A percentile compares a stretch with the other conserved stretches of the same genome.
Conservation (phyloP, 148 eudicot genomes). For the Drosera capensis region DNA sequence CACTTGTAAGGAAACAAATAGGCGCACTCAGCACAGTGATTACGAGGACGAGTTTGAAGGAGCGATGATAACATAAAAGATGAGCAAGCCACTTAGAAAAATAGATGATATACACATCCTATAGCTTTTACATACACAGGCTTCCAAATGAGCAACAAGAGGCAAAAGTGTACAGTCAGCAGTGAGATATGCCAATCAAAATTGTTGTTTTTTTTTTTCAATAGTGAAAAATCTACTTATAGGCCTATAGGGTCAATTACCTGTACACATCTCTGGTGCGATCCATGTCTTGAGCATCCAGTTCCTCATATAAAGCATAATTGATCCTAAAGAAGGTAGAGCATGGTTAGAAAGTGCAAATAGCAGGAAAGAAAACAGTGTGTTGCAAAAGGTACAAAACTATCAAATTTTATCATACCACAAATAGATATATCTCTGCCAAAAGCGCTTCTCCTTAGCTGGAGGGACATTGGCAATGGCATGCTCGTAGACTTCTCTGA, state of each 20-base stretch:
- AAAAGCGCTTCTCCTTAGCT: conserved; percentile 89
- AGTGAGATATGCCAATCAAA: neutral
- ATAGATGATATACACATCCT: too few species aligned
- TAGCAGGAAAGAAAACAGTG: neutral
- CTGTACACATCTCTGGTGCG: conserved; percentile 70
- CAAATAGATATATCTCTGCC: conserved; percentile 88
- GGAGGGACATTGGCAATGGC: conserved; percentile 90
- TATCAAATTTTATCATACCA: conserved; percentile 48
- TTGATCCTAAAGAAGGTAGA: conserved; percentile 40
- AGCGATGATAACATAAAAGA: too few species aligned
- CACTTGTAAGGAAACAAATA: too few species aligned
- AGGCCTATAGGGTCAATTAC: conserved; percentile 16
- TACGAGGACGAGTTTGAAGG: too few species aligned
- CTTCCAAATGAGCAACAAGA: too few species aligned
- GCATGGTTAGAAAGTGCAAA: conserved; percentile 1
- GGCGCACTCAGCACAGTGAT: too few species aligned
- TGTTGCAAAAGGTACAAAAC: neutral
- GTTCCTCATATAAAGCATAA: conserved; percentile 82
- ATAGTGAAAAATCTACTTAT: neutral
- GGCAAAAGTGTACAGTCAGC: too few species aligned
- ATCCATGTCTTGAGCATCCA: conserved; percentile 72
- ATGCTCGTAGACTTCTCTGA: conserved; percentile 73
- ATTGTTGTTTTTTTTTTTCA: neutral
- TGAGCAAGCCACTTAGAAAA: too few species aligned
- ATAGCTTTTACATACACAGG: too few species aligned